A percentile compares a stretch with the other conserved stretches of the same genome.
These are phyloP conservation scores for Oryza brachyantha DNA, from an alignment of 176 grass and related monocot species.

Conservation along the genomic window DNA sequence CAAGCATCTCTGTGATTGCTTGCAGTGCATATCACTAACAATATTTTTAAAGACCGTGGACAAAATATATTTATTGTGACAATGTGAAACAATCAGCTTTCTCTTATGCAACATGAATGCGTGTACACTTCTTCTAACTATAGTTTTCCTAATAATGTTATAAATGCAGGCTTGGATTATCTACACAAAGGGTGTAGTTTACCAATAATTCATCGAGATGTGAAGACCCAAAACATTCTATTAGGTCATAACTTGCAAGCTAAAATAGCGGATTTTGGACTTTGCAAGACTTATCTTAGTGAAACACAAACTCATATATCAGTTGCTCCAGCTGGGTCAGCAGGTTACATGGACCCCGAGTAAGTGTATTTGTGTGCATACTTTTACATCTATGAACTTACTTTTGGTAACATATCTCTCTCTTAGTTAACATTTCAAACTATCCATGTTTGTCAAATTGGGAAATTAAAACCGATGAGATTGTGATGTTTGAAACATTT, in stretches of 20 bases:
- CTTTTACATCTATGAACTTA: not conserved
- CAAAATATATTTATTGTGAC: too few species aligned
- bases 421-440: too few species aligned
- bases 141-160: too few species aligned
- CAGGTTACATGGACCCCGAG: constrained; percentile 55
- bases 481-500: too few species aligned
- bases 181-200: constrained; percentile 43
- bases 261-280: constrained; percentile 47
- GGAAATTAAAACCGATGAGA: not conserved
- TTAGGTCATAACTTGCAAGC: constrained; percentile 31
- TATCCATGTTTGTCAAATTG: not conserved
- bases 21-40: too few species aligned
- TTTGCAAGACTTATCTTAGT: constrained; percentile 15
- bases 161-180: too few species aligned
- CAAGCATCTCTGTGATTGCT: too few species aligned
- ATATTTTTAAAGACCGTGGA: too few species aligned
- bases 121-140: too few species aligned
- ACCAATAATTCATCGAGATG: constrained; percentile 49
- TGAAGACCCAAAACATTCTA: constrained; percentile 51
- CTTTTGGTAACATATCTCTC: too few species aligned
- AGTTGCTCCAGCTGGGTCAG: not conserved
- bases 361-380: not conserved
- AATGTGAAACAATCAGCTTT: too few species aligned
- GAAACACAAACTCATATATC: not conserved
- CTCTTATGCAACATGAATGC: too few species aligned